Conservation (phyloP, 495 filamentous ascomycete genomes). For the Hypoxylon crocopeplum region DNA sequence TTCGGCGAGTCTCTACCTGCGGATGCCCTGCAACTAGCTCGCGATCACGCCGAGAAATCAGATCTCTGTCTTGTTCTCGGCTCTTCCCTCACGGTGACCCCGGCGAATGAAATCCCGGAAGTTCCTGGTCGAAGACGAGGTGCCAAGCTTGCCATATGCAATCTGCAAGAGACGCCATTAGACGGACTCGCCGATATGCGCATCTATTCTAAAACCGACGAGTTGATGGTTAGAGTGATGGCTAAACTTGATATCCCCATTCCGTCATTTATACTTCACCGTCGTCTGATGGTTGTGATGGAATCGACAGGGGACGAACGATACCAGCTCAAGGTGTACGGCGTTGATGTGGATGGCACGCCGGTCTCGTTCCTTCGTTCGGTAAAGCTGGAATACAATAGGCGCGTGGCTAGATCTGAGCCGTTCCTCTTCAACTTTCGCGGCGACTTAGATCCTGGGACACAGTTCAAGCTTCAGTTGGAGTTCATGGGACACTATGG, state of each 20-base stretch:
- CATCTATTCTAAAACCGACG: conserved; percentile 44
- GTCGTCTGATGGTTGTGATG: conserved; percentile 40
- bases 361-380: conserved; percentile 52
- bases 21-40: conserved; percentile 42
- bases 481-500: conserved; percentile 57
- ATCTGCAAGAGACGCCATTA: conserved; percentile 52
- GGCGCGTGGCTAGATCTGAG: conserved; percentile 44
- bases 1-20: conserved; percentile 48
- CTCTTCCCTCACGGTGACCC: conserved; percentile 52
- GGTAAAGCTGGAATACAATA: conserved; percentile 44
- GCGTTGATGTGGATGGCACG: conserved; percentile 52
- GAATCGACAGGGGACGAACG: conserved; percentile 25
- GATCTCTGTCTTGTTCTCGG: conserved; percentile 55
- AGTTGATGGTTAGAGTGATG: conserved; percentile 50
- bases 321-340: conserved; percentile 38
- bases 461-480: conserved; percentile 42
- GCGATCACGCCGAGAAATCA: conserved; percentile 45
- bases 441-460: conserved; percentile 34
- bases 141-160: conserved; percentile 50
- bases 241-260: conserved; percentile 45
- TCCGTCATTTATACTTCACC: conserved; percentile 44
- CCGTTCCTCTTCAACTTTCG: conserved; percentile 49
- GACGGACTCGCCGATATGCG: conserved; percentile 43
- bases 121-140: conserved; percentile 37
- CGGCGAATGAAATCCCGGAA: conserved; percentile 51